Evolutionary conservation across 2,329 filamentous ascomycete species (phyloP), one percentile per base, ranked within the genome.

Genomic region (Xylaria multiplex): DNA sequence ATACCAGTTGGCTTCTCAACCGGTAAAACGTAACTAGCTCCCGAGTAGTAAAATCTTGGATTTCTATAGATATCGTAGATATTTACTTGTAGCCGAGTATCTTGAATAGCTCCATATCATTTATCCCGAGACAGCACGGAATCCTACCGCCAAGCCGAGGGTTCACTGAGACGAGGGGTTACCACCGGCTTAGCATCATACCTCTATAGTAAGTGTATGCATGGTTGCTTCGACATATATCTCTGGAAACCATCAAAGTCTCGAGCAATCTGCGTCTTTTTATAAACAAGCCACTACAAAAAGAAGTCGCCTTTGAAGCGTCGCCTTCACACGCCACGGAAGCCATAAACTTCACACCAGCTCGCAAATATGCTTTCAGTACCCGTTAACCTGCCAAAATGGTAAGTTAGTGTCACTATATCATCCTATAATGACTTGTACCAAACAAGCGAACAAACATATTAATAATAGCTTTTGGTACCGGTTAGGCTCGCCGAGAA

Each of bases 401-500:
- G 85, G 85, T 87, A 70, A 81, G 83, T 78, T 13, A 14, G 27
- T 46, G 11, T 35, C 32, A 35, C 32, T 35, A 63, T 62, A 49
- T 65, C 14, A 58, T 55, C 55, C 27, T 68, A 53, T 30, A 49
- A 6, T 14, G n/a, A 1, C 22, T 22, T 32, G 16, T 46, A 46
- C 7, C 9, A 5, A 42, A 22, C 8, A 46, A 42, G 22, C n/a
- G 14, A 19, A 32, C 7, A 53, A 75, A 70, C 64, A 54, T 52
- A 40, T 50, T 59, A 45, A 68, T n/a, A 13, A 57, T 9, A 57
- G 8, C 14, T 45, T 7, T 27, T 19, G 3, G 48, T 27, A 24
- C 55, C 22, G 57, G 48, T 37, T 69, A 97, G 94, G 95, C 90
- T 99, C 46, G 86, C 93, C 75, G 88, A 94, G 78, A 98, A 98